Evolutionary conservation across 73 alveolate genomes (phyloP), one percentile per base, ranked within the genome.

Genomic region (Vitrella brassicaformis): DNA sequence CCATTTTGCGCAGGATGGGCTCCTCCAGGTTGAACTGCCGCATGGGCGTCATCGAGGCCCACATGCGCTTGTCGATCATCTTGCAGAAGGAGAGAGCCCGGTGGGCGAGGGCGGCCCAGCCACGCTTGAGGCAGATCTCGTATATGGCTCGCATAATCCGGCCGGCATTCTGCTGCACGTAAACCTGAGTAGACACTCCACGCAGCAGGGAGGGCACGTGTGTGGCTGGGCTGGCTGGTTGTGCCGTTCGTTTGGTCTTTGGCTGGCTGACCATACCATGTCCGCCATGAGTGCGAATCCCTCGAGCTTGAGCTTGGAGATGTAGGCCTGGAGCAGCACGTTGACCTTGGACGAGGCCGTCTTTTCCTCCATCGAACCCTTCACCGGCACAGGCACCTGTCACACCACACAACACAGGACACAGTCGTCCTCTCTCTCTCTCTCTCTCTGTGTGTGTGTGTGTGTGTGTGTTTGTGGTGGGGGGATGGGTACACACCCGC

Each of bases 31-130:
- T 91, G 86, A 94, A 97, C 85, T 97, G 95, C 69, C 99, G 90
- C 82, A 97, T 81, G 22, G 99, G 99, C 14, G 98, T 92, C 99
- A 94, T 95, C n/a, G 96, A 87, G 71, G 93, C 90, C 99, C 99
- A 97, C 95, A 94, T 91, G 80, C 98, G 81, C 86, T 92, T 95
- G 82, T 94, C 97, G 30, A 96, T 93, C 98, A 94, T 96, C 88
- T 39, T 39, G 56, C 56, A 39, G 56, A 39, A 76, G 47, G 67
- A 31, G 46, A 76, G 71, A 0, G 83, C 83, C 71, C 83, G 28
- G 71, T 45, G 28, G 9, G 83, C 83, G 67, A 76, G 7, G 46
- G 83, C 75, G 10, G 83, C 83, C 83, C 83, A 76, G 31, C 83
- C 96, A 84, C 93, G 94, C 70, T 91, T 91, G 66, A 91, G 70